Evolutionary conservation across 2,329 filamentous ascomycete genomes (phyloP).

Genomic region (Microsporum ferrugineum): DNA sequence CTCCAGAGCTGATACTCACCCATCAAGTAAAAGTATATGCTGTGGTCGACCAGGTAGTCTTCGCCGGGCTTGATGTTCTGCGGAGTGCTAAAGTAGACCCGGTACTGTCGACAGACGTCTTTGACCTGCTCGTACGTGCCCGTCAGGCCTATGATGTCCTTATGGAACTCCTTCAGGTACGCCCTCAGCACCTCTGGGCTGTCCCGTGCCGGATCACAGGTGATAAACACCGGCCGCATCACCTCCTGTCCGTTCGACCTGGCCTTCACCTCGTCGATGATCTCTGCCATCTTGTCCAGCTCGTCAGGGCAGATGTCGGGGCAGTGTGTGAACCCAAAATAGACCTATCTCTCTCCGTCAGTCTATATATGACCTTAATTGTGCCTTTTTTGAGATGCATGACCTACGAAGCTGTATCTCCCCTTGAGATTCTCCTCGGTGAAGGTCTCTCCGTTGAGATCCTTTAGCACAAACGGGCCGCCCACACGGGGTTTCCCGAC

Average conservation of each 20-base stretch:
- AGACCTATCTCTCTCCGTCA: conserved; percentile 50
- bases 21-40: conserved; percentile 99
- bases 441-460: conserved; percentile 69
- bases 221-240: conserved; percentile 72
- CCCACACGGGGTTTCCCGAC: conserved; percentile 89
- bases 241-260: conserved; percentile 29
- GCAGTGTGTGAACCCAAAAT: conserved; percentile 97
- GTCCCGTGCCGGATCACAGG: conserved; percentile 87
- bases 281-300: conserved; percentile 96
- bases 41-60: conserved; percentile 96
- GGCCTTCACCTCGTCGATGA: conserved; percentile 59
- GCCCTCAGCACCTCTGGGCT: conserved; percentile 70
- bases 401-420: conserved; percentile 50
- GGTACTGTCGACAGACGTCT: conserved; percentile 84
- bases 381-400: background rate
- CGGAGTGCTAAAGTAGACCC: conserved; percentile 95
- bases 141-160: conserved; percentile 73
- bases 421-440: conserved; percentile 74
- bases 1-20: conserved; percentile 36
- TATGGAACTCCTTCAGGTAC: conserved; percentile 87
- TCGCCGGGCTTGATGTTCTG: conserved; percentile 77
- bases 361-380: background rate
- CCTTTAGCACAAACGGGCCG: conserved; percentile 68
- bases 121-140: conserved; percentile 92
- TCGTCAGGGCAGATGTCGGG: conserved; percentile 98